Evolutionary conservation across 2,329 filamentous ascomycete genomes (phyloP).

Genomic region (Pseudocercospora pini-densiflorae): DNA sequence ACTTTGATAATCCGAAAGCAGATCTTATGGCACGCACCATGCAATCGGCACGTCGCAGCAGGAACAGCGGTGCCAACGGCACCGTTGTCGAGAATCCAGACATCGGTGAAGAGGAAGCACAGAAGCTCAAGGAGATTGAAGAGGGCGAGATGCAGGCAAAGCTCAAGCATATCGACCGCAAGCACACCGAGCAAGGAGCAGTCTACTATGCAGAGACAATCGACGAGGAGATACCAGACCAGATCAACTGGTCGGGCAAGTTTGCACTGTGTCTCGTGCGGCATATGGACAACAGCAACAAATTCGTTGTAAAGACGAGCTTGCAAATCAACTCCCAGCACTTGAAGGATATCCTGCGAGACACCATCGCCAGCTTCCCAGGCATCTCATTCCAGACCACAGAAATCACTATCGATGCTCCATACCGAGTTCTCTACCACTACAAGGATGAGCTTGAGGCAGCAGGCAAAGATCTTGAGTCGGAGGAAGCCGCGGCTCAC

Average conservation of each 20-base stretch:
- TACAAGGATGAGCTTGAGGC: slow-evolving; percentile 36
- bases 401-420: slow-evolving; percentile 35
- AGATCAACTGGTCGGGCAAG: slow-evolving; percentile 36
- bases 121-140: slow-evolving; percentile 33
- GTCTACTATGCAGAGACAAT: slow-evolving; percentile 36
- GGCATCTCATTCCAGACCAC: slow-evolving; percentile 38
- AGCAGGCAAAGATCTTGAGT: slow-evolving; percentile 27
- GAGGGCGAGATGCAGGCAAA: slow-evolving; percentile 35
- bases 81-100: slow-evolving; percentile 28
- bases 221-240: slow-evolving; percentile 35
- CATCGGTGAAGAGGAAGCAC: slow-evolving; percentile 29
- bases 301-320: slow-evolving; percentile 27
- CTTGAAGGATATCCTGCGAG: slow-evolving; percentile 37
- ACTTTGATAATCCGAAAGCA: background rate
- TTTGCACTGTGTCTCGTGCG: slow-evolving; percentile 31
- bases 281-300: slow-evolving; percentile 24
- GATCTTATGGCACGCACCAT: slow-evolving; percentile 27
- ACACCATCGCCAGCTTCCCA: slow-evolving; percentile 33
- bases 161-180: slow-evolving; percentile 35
- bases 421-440: slow-evolving; percentile 36
- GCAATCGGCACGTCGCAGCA: slow-evolving; percentile 26
- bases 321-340: slow-evolving; percentile 38
- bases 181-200: slow-evolving; percentile 34
- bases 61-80: slow-evolving; percentile 8
- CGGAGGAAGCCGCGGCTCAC: slow-evolving; percentile 39